These are phyloP conservation scores for Neonectria punicea DNA, from an alignment of 2,329 filamentous ascomycete genomes.

Conservation along the genomic window DNA sequence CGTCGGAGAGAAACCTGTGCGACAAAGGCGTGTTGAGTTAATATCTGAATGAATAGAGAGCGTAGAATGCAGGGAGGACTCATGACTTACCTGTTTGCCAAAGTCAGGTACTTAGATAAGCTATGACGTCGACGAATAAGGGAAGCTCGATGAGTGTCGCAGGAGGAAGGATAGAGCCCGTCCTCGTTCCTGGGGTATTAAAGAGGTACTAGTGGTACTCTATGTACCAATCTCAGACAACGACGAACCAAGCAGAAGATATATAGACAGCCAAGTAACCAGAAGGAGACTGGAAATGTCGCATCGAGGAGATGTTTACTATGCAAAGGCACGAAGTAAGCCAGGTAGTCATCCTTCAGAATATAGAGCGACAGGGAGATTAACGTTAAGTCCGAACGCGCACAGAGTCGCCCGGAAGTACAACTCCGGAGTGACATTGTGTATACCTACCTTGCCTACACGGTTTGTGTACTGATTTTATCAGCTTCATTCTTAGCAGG, in stretches of 20 bases:
- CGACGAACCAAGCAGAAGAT: not conserved
- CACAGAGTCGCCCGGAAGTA: not conserved
- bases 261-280: not conserved
- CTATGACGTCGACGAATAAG: not conserved
- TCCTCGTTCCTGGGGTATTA: not conserved
- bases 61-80: not conserved
- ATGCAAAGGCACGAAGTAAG: not conserved
- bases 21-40: conserved; percentile 1
- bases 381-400: not conserved
- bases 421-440: not conserved
- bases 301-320: not conserved
- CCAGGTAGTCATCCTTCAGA: not conserved
- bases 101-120: not conserved
- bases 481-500: too few relatives aligned
- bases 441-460: not conserved
- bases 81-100: not conserved
- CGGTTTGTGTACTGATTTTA: not conserved
- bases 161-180: not conserved
- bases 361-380: not conserved
- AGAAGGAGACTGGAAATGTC: not conserved
- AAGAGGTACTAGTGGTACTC: not conserved
- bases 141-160: not conserved
- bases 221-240: not conserved
- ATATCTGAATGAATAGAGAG: not conserved
- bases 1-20: conserved; percentile 2